These are phyloP conservation scores for Leccinum rimulosum DNA, from an alignment of 768 basidiomycete species.

Conservation along the genomic window DNA sequence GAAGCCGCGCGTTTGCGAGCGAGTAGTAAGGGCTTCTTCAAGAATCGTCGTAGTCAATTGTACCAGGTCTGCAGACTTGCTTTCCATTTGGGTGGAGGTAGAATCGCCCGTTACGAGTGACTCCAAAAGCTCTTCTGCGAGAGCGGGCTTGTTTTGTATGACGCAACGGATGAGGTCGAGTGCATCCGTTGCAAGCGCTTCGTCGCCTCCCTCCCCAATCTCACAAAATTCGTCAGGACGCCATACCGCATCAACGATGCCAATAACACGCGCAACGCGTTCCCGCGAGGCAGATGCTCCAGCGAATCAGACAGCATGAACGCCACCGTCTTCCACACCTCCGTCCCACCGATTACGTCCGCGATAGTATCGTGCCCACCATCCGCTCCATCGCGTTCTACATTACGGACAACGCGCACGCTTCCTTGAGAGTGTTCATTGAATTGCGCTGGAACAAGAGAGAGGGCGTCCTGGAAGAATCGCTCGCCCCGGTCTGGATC, in stretches of 20 bases:
- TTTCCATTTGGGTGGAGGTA: constrained; percentile 41
- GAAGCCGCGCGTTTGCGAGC: constrained; percentile 42
- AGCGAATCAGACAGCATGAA: too few species aligned
- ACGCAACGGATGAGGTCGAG: constrained; percentile 79
- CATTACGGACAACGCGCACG: too few species aligned
- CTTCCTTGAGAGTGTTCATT: constrained; percentile 82
- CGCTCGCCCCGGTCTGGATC: constrained; percentile 52
- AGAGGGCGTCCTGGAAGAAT: constrained; percentile 27
- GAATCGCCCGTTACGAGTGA: constrained; percentile 47
- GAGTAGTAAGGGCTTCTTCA: constrained; percentile 70
- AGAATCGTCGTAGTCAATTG: constrained; percentile 79
- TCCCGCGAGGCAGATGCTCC: too few species aligned
- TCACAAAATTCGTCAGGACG: too few species aligned
- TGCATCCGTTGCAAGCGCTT: constrained; percentile 64
- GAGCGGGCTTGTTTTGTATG: constrained; percentile 63
- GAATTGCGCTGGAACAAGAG: constrained; percentile 41
- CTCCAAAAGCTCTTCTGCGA: constrained; percentile 65
- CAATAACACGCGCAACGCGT: too few species aligned
- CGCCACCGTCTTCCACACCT: too few species aligned
- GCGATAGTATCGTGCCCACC: too few species aligned
- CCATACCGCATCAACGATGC: too few species aligned
- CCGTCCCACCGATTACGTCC: too few species aligned
- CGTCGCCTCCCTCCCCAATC: constrained; percentile 56
- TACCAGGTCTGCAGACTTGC: constrained; percentile 66
- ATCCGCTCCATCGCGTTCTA: too few species aligned